Evolutionary conservation across 2,329 filamentous ascomycete species (phyloP).

Genomic region (Cladosporium colombiae): DNA sequence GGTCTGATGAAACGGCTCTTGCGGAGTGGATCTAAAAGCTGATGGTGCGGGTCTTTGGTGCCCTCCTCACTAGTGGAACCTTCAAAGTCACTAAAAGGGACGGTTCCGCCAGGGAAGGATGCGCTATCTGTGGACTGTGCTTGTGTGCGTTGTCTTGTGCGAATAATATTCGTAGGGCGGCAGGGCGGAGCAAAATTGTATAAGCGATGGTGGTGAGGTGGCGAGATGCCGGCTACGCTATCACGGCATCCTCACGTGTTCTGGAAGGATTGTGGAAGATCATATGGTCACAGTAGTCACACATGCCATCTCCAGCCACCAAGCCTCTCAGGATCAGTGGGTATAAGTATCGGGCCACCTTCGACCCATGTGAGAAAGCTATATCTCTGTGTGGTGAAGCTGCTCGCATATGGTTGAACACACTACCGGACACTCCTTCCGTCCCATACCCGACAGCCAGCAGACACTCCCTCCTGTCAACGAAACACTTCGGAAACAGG

Average conservation of each 20-base stretch:
- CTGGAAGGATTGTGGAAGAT: slow-evolving; percentile 5
- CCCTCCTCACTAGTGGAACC: not conserved
- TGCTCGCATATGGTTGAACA: not conserved
- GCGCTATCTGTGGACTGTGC: slow-evolving; percentile 5
- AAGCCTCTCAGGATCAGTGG: not conserved
- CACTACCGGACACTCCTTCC: not conserved
- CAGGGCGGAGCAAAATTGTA: slow-evolving; percentile 3
- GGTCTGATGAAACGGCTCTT: slow-evolving; percentile 11
- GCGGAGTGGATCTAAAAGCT: not conserved
- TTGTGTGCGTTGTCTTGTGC: slow-evolving; percentile 3
- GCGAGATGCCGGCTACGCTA: not conserved
- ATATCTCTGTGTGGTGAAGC: not conserved
- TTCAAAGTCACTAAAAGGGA: not conserved
- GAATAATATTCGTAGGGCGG: not conserved
- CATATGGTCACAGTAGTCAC: not conserved
- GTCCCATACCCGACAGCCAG: not conserved
- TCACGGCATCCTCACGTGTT: not conserved
- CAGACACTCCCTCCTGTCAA: not conserved
- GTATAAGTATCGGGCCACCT: not conserved
- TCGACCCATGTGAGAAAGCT: not conserved
- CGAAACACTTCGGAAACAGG: slow-evolving; percentile 4
- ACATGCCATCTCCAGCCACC: not conserved
- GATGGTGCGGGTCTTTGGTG: not conserved
- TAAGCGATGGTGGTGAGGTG: not conserved
- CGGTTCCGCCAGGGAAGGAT: not conserved